These are phyloP conservation scores for Blastomyces percursus DNA, from an alignment of 2,329 filamentous ascomycete species.

Conservation along the genomic window DNA sequence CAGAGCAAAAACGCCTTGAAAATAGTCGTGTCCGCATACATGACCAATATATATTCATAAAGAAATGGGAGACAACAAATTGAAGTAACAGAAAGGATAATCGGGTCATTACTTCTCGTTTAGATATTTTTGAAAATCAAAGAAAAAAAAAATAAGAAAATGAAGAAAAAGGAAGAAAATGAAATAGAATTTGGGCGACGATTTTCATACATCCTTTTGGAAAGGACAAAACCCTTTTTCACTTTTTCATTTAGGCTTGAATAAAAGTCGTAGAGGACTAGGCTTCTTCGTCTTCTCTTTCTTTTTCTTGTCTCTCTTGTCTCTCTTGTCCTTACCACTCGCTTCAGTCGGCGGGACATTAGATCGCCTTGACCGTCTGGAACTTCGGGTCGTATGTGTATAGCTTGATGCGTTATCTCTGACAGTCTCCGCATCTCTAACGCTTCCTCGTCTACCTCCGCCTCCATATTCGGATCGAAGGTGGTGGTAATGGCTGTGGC, in stretches of 20 bases:
- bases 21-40: too few relatives aligned
- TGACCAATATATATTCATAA: too few relatives aligned
- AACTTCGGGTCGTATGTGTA: conserved; percentile 11
- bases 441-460: conserved; percentile 17
- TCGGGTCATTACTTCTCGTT: too few relatives aligned
- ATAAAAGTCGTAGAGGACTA: conserved; percentile 22
- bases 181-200: not conserved
- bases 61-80: too few relatives aligned
- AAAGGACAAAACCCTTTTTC: not conserved
- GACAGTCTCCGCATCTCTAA: conserved; percentile 13
- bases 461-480: conserved; percentile 13
- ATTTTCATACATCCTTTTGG: not conserved
- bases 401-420: conserved; percentile 9
- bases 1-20: not conserved
- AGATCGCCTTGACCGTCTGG: conserved; percentile 17
- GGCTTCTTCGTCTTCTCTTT: conserved; percentile 28
- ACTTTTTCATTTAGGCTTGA: conserved; percentile 8
- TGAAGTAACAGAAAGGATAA: too few relatives aligned
- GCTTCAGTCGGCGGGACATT: conserved; percentile 16
- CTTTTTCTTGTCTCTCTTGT: conserved; percentile 18
- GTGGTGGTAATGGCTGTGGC: conserved; percentile 23
- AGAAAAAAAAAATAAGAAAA: not conserved
- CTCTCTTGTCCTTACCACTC: conserved; percentile 19
- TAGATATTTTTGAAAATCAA: too few relatives aligned
- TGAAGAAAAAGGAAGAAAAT: not conserved